Conservation (phyloP, 495 filamentous ascomycete species). For the Neurospora intermedia region DNA sequence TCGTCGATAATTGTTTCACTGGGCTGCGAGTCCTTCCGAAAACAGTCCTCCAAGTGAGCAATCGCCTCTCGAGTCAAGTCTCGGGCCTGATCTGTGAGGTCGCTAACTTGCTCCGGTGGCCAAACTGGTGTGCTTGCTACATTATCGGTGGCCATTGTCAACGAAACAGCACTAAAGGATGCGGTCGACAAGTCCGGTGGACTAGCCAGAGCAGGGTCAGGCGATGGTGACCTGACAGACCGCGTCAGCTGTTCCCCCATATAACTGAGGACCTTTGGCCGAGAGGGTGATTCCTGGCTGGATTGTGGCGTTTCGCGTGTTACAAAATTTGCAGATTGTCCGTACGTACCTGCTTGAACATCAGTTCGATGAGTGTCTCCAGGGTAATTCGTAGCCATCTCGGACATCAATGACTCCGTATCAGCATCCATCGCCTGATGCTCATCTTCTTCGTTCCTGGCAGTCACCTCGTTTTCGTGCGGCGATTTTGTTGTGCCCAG, state of each 20-base stretch:
- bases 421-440: conserved; percentile 8
- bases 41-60: conserved; percentile 33
- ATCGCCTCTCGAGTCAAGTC: background rate
- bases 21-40: conserved; percentile 27
- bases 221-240: background rate
- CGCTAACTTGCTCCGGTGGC: background rate
- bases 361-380: background rate
- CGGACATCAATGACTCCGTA: conserved; percentile 18
- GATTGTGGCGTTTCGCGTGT: background rate
- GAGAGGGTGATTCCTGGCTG: background rate
- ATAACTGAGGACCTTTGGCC: background rate
- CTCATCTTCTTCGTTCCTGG: background rate
- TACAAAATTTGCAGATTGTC: background rate
- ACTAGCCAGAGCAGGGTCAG: background rate
- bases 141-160: background rate
- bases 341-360: background rate
- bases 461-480: background rate
- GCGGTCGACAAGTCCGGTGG: background rate
- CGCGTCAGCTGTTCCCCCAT: background rate
- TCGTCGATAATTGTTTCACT: conserved; percentile 26
- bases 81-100: background rate
- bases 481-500: background rate
- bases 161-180: background rate
- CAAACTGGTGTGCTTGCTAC: background rate
- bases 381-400: conserved; percentile 1